phyloP scores from a whole-genome alignment of 495 filamentous ascomycete genomes.

The Lichenothelia convexa region DNA sequence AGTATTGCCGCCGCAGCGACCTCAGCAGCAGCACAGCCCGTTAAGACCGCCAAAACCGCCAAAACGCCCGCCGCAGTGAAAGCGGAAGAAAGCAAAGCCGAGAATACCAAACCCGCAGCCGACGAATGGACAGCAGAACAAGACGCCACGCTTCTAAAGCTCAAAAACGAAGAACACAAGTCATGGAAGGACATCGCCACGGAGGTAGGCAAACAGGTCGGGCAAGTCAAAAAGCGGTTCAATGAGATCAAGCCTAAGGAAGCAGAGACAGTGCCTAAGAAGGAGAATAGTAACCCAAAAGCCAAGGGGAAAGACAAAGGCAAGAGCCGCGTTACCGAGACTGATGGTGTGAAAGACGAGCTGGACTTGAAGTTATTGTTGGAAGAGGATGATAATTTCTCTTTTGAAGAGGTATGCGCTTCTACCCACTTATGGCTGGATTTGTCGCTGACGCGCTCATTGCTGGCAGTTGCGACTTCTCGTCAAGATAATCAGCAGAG shows the following conservation, averaged over 20 bases:
- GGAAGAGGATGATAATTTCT: conserved; percentile 9
- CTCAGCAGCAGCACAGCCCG: background rate
- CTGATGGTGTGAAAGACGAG: background rate
- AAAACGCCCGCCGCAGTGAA: background rate
- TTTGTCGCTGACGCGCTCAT: background rate
- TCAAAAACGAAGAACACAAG: conserved; percentile 9
- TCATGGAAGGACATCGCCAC: conserved; percentile 8
- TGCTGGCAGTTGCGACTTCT: conserved; percentile 13
- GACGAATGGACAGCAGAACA: conserved; percentile 8
- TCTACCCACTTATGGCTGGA: background rate
- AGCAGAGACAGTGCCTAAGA: background rate
- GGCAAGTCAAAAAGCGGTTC: conserved; percentile 7
- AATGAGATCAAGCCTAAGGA: conserved; percentile 6
- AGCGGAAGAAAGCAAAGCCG: background rate
- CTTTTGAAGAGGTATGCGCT: background rate
- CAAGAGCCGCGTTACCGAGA: conserved; percentile 3
- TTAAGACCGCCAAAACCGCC: background rate
- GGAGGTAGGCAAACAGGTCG: conserved; percentile 5
- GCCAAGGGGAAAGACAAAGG: conserved; percentile 1
- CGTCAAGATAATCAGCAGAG: conserved; percentile 11
- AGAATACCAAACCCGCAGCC: background rate
- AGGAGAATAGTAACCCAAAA: background rate
- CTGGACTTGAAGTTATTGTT: conserved; percentile 6
- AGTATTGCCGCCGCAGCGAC: background rate
- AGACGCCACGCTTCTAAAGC: conserved; percentile 8